These are phyloP conservation scores for Pisolithus orientalis DNA, from an alignment of 768 basidiomycete genomes.

Conservation along the genomic window DNA sequence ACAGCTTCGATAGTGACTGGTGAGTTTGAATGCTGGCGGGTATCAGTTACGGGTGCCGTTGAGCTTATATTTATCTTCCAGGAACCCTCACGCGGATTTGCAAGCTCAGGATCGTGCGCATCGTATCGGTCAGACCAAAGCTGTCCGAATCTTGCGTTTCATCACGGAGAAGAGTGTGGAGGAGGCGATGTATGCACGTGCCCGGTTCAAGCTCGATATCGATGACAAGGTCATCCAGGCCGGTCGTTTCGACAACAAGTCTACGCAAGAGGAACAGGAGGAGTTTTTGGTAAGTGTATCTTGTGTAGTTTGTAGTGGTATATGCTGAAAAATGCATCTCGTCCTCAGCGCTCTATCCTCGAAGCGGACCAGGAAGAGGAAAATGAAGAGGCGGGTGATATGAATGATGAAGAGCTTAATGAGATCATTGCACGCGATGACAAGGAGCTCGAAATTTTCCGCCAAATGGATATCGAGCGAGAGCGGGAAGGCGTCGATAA, in stretches of 20 bases:
- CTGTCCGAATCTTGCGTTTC: constrained; percentile 92
- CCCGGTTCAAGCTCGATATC: constrained; percentile 93
- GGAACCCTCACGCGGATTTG: constrained; percentile 98
- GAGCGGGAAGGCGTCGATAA: constrained; percentile 55
- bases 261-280: constrained; percentile 96
- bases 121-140: constrained; percentile 99
- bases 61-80: constrained; percentile 18
- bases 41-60: not conserved
- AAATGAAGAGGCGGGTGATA: constrained; percentile 84
- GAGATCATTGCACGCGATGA: constrained; percentile 85
- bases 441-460: constrained; percentile 69
- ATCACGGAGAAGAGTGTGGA: constrained; percentile 98
- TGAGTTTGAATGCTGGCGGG: constrained; percentile 13
- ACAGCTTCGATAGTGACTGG: constrained; percentile 78
- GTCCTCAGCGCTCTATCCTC: constrained; percentile 77
- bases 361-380: constrained; percentile 89
- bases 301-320: not conserved
- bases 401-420: constrained; percentile 94
- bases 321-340: constrained; percentile 6
- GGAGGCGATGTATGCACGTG: constrained; percentile 95
- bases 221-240: constrained; percentile 99
- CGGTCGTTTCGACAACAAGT: constrained; percentile 98
- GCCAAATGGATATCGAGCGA: constrained; percentile 76
- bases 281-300: constrained; percentile 72
- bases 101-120: constrained; percentile 99